phyloP scores from a whole-genome alignment of 371 early-diverging fungal species.

The Fennellomyces sp. region DNA sequence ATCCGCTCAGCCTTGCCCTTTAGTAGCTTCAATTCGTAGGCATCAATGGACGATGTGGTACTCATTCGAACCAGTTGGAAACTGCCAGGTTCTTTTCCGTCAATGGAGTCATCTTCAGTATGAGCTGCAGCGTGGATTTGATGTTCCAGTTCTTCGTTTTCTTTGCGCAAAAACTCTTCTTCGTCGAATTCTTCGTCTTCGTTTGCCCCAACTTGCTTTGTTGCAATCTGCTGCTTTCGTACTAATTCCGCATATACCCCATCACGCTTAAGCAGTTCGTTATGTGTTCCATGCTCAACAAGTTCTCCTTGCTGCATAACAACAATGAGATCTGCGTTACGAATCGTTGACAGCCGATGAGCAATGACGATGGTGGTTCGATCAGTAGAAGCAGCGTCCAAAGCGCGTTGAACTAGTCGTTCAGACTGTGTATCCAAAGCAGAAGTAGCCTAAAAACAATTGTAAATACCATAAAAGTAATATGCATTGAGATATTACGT shows the following conservation, averaged over 20 bases:
- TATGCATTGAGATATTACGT: not conserved
- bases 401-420: conserved; percentile 72
- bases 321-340: no score
- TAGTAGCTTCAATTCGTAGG: conserved; percentile 31
- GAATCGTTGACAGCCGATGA: conserved; percentile 75
- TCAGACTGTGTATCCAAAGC: no score
- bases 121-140: no score
- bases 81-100: conserved; percentile 1
- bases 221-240: conserved; percentile 43
- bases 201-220: not conserved
- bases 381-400: conserved; percentile 69
- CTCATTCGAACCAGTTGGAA: conserved; percentile 1
- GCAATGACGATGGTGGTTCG: conserved; percentile 89
- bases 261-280: conserved; percentile 39
- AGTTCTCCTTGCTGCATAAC: no score
- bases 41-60: conserved; percentile 22
- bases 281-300: conserved; percentile 68
- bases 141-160: not conserved
- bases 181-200: no score
- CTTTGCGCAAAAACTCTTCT: conserved; percentile 1
- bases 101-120: not conserved
- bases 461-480: not conserved
- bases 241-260: conserved; percentile 51
- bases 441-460: conserved; percentile 57
- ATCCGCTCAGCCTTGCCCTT: conserved; percentile 42